Conservation (phyloP, 108 stramenopile species). For the Skeletonema costatum region DNA sequence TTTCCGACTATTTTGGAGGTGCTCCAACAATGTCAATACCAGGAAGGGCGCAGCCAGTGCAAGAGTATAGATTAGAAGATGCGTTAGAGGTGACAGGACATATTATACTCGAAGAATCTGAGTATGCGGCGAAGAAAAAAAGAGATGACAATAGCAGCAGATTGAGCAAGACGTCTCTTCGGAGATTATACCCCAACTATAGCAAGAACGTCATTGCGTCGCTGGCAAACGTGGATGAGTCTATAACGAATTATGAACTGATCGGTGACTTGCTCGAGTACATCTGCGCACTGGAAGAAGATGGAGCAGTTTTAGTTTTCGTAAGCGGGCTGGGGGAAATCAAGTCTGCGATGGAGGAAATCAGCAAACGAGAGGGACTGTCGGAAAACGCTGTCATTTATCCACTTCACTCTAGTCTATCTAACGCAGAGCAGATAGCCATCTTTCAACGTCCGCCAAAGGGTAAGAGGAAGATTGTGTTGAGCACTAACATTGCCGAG, state of each 20-base stretch:
- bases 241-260: slow-evolving; percentile 75
- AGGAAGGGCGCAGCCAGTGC: slow-evolving; percentile 54
- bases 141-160: slow-evolving; percentile 15
- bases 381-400: slow-evolving; percentile 52
- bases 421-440: slow-evolving; percentile 73
- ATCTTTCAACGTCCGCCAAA: slow-evolving; percentile 67
- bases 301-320: slow-evolving; percentile 89
- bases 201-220: slow-evolving; percentile 59
- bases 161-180: slow-evolving; percentile 58
- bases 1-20: slow-evolving; percentile 80
- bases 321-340: slow-evolving; percentile 71
- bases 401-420: slow-evolving; percentile 73
- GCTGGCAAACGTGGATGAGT: slow-evolving; percentile 77
- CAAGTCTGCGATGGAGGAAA: slow-evolving; percentile 67
- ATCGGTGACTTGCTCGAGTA: slow-evolving; percentile 60
- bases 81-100: slow-evolving; percentile 73
- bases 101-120: slow-evolving; percentile 47
- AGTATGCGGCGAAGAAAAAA: slow-evolving; percentile 56
- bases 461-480: slow-evolving; percentile 79
- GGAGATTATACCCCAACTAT: slow-evolving; percentile 65
- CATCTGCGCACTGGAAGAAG: slow-evolving; percentile 57
- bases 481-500: slow-evolving; percentile 86
- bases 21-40: slow-evolving; percentile 84
- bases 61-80: slow-evolving; percentile 81
- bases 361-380: slow-evolving; percentile 64